Base-by-base conservation (phyloP, 371 early-diverging fungal species). In the Mucor ambiguus region DNA sequence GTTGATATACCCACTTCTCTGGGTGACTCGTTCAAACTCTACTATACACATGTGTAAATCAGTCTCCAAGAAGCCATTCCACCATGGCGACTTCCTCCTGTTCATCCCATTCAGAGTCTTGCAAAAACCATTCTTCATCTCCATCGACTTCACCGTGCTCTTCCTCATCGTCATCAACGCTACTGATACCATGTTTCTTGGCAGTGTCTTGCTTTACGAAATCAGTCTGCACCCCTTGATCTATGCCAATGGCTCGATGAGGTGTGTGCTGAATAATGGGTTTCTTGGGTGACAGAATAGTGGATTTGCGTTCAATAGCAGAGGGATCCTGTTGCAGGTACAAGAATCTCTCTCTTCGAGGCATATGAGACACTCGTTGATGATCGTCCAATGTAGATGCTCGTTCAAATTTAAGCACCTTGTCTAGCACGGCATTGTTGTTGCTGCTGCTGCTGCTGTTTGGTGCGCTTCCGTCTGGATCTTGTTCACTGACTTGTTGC, bases 91-190 rank as follows among this genome's bases (percentile, higher is more conserved):
- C 64, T 55, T 80, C 80, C 58, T 75, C 78, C 59, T 80, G 77
- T 7, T 72, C 69, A 41, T 80, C 80, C 80, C 80, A 80, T 48
- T 77, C 78, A 57, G 72, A 75, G 28, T 74, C 79, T 61, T 76
- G 74, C 28, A 80, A 58, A 44, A 80, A 80, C 81, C 81, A 80
- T 61, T 80, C 81, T 66, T 80, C 81, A 26, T 80, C 81, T 14
- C 80, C 76, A 49, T 77, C 77, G n/a, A 77, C 64, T 46, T 74
- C 35, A n/a, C 77, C 81, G 10, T 61, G 68, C 32, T 77, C 76
- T 22, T 71, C 70, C 0, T 65, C 69, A 0, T 58, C 67, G 24
- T 67, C 70, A 30, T 64, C 46, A 5, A 26, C 28, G 28, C 16
- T 14, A 7, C 26, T 10, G 1, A 16, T 28, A 1, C 5, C n/a